Evolutionary conservation across 345 rosid species (phyloP).

Genomic region (Bretschneidera sinensis): DNA sequence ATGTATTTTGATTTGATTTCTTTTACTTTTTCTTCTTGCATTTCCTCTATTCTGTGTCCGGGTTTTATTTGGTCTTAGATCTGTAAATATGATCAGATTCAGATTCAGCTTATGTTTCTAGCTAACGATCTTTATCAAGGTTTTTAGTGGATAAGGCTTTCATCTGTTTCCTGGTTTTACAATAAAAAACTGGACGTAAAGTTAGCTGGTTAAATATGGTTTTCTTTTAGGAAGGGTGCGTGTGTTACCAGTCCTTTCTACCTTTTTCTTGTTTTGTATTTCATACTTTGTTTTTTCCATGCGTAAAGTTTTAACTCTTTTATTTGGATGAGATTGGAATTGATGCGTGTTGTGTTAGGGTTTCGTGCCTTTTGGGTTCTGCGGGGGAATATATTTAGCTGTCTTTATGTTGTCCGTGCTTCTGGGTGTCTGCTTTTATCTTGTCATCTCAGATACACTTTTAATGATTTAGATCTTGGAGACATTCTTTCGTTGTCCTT

Average conservation of each 20-base stretch:
- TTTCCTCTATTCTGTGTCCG: constrained; percentile 5
- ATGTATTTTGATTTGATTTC: constrained; percentile 1
- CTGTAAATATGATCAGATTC: constrained; percentile 19
- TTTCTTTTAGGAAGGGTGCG: not conserved
- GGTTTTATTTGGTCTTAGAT: constrained; percentile 28
- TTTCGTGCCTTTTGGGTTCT: constrained; percentile 24
- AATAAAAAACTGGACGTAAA: not conserved
- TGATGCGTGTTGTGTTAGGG: constrained; percentile 9
- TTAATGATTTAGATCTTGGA: not conserved
- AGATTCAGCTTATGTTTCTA: not conserved
- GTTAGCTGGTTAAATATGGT: not conserved
- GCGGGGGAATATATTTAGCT: constrained; percentile 6
- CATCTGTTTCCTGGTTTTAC: not conserved
- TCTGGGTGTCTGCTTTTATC: constrained; percentile 8
- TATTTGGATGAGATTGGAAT: constrained; percentile 17
- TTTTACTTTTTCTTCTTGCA: constrained; percentile 1
- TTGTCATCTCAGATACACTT: constrained; percentile 15
- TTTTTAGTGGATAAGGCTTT: too few species aligned
- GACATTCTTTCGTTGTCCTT: not conserved
- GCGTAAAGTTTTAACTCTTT: constrained; percentile 26
- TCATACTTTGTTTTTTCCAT: constrained; percentile 9
- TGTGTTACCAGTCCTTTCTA: constrained; percentile 9
- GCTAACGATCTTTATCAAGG: too few species aligned
- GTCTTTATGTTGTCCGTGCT: not conserved
- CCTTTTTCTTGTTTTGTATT: constrained; percentile 22